Base-by-base conservation (phyloP, 2,329 filamentous ascomycete genomes). In the Fusarium tuaranense region DNA sequence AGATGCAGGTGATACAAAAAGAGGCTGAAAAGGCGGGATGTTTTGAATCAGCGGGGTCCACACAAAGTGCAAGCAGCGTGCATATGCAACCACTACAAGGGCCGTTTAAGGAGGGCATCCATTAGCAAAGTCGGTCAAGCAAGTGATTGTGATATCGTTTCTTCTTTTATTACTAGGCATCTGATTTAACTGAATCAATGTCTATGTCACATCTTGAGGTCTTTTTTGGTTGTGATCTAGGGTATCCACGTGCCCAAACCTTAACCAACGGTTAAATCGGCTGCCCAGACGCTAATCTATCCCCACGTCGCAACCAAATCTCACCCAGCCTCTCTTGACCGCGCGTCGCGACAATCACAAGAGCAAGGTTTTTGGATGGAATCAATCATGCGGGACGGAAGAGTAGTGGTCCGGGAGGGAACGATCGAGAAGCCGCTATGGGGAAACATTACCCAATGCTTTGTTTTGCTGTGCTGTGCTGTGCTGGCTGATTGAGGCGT, bases 271-370 rank as follows among this genome's bases (percentile, higher is more conserved):
- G 57, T 39, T 59, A 59, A 59, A 59, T 59, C 57, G 57, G 57
- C 34, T 38, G 30, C 34, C 34, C 34, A 18, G 32, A 57, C 30
- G 36, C 60, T 60, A 53, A 70, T 51, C 27, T 57, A 63, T 6
- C 32, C 16, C 39, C 13, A 36, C 18, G 34, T 41, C 7, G 27
- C 30, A 51, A 39, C n/a, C 73, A 46, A 71, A 65, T 71, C 71
- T 74, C 68, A 73, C 71, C 57, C 34, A 74, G 64, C 71, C 68
- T 69, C 63, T 68, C n/a, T 53, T 41, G 71, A 69, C 71, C 71
- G 51, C 71, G 71, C 71, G 71, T 74, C 55, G 30, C 71, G 46
- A 55, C 51, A 30, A 61, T 61, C 58, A 61, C 58, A 61, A 38
- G 39, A n/a, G 44, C 38, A 10, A 44, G 38, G 20, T 27, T 41